Evolutionary conservation across 73 alveolate species (phyloP).

Genomic region (Tetrahymena borealis): DNA sequence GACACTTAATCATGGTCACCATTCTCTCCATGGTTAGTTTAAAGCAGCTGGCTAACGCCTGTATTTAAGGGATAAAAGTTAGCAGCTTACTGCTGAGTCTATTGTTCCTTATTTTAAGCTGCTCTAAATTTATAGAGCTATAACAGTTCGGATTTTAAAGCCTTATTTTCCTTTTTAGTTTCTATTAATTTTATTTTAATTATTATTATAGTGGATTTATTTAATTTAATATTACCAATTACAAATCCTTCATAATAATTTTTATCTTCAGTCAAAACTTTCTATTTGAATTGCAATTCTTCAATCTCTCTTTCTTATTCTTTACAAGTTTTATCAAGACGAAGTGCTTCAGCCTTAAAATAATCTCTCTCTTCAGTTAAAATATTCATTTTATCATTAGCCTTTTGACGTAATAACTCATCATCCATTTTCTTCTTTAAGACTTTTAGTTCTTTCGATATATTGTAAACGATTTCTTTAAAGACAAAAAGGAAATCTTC

Average conservation of each 20-base stretch:
- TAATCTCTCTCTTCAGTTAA: slow-evolving; percentile 52
- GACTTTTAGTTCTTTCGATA: slow-evolving; percentile 38
- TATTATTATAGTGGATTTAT: no score
- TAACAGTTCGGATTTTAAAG: slow-evolving; percentile 35
- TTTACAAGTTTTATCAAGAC: slow-evolving; percentile 48
- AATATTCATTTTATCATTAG: slow-evolving; percentile 42
- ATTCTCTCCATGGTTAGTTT: not conserved
- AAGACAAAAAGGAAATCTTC: slow-evolving; percentile 33
- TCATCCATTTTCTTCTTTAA: slow-evolving; percentile 53
- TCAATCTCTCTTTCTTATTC: slow-evolving; percentile 43
- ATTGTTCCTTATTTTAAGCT: slow-evolving; percentile 5
- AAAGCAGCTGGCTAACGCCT: not conserved
- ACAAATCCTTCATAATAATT: slow-evolving; percentile 44
- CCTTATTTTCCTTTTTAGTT: slow-evolving; percentile 39
- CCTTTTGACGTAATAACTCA: slow-evolving; percentile 41
- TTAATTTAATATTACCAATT: slow-evolving; percentile 1
- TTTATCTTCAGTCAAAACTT: slow-evolving; percentile 30
- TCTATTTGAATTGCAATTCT: slow-evolving; percentile 28
- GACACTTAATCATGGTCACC: not conserved
- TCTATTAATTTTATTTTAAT: no score
- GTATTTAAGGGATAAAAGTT: not conserved
- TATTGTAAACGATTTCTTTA: slow-evolving; percentile 36
- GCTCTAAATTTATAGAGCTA: slow-evolving; percentile 20
- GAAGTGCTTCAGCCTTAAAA: slow-evolving; percentile 53
- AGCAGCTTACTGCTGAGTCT: not conserved